Conservation (phyloP, 371 early-diverging fungal species). For the Saksenaea oblongispora region DNA sequence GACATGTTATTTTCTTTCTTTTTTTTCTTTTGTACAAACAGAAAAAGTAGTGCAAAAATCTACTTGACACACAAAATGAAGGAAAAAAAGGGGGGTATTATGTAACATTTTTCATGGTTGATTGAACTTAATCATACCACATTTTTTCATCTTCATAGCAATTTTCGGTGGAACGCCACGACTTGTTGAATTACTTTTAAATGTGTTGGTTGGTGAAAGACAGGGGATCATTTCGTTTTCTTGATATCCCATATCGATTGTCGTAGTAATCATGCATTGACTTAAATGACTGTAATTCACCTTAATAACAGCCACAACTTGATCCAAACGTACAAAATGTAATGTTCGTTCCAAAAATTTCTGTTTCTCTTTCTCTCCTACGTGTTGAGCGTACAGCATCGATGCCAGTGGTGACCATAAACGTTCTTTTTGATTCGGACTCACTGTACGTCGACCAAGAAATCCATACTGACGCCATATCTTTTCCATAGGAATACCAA, state of each 20-base stretch:
- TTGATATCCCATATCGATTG: slow-evolving; percentile 65
- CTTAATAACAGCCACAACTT: slow-evolving; percentile 63
- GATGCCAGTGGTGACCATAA: slow-evolving; percentile 72
- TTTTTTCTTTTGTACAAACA: neutral
- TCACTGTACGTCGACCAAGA: slow-evolving; percentile 53
- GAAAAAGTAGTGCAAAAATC: neutral
- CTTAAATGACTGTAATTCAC: slow-evolving; percentile 64
- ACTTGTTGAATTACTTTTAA: slow-evolving; percentile 19
- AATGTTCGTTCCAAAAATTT: slow-evolving; percentile 56
- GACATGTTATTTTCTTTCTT: neutral
- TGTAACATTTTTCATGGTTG: neutral
- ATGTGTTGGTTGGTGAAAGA: neutral
- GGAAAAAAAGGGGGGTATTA: neutral
- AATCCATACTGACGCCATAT: slow-evolving; percentile 62
- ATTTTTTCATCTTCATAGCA: slow-evolving; percentile 52
- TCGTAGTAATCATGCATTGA: slow-evolving; percentile 67
- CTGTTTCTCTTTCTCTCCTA: slow-evolving; percentile 55
- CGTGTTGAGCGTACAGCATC: slow-evolving; percentile 56
- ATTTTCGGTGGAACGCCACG: slow-evolving; percentile 49
- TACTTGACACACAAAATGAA: neutral
- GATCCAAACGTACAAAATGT: slow-evolving; percentile 68
- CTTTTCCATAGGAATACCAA: slow-evolving; percentile 50
- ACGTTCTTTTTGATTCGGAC: slow-evolving; percentile 60
- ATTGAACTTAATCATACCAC: slow-evolving; percentile 11
- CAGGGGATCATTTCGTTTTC: slow-evolving; percentile 9